Conservation (phyloP, 169 alveolate genomes). For the Plasmodium inui region DNA sequence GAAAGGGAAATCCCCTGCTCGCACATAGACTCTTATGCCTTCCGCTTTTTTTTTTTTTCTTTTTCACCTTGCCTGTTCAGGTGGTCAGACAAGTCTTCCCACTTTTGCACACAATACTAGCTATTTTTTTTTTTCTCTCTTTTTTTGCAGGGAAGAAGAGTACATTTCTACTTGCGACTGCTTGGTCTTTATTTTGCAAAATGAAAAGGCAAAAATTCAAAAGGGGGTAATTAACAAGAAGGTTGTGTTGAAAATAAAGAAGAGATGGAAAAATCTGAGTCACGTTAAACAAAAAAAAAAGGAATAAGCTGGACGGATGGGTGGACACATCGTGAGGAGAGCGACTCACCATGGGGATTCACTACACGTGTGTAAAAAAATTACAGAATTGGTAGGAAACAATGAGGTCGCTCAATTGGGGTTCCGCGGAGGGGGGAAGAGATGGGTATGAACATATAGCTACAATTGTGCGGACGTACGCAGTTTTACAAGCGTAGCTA, state of each 20-base stretch:
- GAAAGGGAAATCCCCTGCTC: not conserved
- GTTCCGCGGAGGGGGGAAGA: not conserved
- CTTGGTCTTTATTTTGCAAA: constrained; percentile 76
- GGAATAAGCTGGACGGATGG: not conserved
- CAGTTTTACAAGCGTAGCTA: not conserved
- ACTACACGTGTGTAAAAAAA: not conserved
- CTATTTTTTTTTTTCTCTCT: not conserved
- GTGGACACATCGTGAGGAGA: not conserved
- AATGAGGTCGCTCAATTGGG: not conserved
- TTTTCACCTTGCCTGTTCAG: constrained; percentile 3
- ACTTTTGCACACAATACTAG: not conserved
- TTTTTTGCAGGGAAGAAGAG: constrained; percentile 47
- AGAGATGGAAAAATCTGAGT: constrained; percentile 42
- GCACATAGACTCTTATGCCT: not conserved
- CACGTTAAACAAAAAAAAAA: constrained; percentile 65
- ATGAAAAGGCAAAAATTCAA: constrained; percentile 72
- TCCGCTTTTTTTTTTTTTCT: too few relatives aligned
- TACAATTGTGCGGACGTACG: not conserved
- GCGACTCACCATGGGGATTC: not conserved
- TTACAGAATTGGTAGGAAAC: not conserved
- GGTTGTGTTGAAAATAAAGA: constrained; percentile 43
- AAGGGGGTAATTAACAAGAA: constrained; percentile 29
- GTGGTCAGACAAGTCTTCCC: not conserved
- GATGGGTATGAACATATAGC: not conserved
- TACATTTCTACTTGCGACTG: constrained; percentile 63